phyloP scores from a whole-genome alignment of 352 stramenopile genomes.

The Phytophthora hibernalis region DNA sequence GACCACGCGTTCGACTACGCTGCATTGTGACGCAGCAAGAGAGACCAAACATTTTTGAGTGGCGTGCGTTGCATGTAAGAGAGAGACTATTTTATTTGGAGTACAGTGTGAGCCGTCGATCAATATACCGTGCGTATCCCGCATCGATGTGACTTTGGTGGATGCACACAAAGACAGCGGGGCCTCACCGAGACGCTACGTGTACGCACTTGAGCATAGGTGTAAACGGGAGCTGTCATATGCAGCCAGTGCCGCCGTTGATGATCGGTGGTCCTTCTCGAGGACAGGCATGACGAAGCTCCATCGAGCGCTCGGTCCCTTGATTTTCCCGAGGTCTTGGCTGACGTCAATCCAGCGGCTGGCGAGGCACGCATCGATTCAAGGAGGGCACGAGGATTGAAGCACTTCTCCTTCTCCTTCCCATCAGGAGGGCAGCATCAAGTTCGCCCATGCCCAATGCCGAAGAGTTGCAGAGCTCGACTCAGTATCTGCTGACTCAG shows the following conservation, averaged over 20 bases:
- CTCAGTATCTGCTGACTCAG: conserved; percentile 20
- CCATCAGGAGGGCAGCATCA: background rate
- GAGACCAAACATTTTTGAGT: conserved; percentile 27
- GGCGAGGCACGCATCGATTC: no score
- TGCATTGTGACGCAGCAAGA: conserved; percentile 25
- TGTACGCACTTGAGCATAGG: background rate
- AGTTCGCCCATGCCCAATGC: background rate
- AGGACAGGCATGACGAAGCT: background rate
- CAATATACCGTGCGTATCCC: background rate
- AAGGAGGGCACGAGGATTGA: background rate
- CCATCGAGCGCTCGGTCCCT: background rate
- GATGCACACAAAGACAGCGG: conserved; percentile 2
- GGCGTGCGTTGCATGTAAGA: conserved; percentile 1
- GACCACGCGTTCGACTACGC: conserved; percentile 43
- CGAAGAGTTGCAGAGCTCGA: conserved; percentile 12
- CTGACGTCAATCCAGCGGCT: background rate
- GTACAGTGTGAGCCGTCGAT: background rate
- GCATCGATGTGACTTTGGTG: no score
- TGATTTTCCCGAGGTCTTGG: background rate
- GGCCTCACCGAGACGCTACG: background rate
- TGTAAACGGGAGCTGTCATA: background rate
- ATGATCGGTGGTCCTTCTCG: background rate
- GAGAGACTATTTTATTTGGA: conserved; percentile 32
- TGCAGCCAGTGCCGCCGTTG: background rate
- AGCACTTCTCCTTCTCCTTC: background rate